Conservation (phyloP, 768 basidiomycete species). For the Rhizopogon rudus region DNA sequence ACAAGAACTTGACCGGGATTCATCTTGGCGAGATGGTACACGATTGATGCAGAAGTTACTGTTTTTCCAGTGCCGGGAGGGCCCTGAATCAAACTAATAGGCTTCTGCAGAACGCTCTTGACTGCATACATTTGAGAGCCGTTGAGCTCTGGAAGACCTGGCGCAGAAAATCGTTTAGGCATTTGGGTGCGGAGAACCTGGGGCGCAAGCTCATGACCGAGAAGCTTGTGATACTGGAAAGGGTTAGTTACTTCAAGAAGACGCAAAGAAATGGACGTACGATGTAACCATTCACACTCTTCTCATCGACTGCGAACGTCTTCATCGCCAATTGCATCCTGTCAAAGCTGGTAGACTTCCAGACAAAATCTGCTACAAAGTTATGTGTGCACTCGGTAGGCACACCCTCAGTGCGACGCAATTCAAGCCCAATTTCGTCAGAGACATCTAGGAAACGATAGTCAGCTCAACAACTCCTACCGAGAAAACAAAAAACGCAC, state of each 20-base stretch:
- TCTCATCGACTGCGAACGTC: constrained; percentile 98
- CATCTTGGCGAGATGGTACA: constrained; percentile 99
- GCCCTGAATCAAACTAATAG: constrained; percentile 95
- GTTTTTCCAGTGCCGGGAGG: constrained; percentile 99
- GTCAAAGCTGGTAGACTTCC: constrained; percentile 99
- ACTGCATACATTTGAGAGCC: constrained; percentile 99
- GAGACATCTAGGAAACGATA: constrained; percentile 70
- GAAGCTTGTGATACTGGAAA: constrained; percentile 90
- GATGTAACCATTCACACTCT: constrained; percentile 98
- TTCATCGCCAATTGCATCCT: constrained; percentile 99
- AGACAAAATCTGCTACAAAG: constrained; percentile 98
- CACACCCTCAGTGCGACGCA: constrained; percentile 86
- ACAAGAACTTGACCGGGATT: constrained; percentile 99
- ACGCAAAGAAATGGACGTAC: constrained; percentile 41
- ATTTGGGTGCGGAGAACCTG: constrained; percentile 87
- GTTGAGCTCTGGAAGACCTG: constrained; percentile 95
- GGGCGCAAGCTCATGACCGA: constrained; percentile 96
- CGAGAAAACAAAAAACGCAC: constrained; percentile 41
- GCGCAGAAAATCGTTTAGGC: constrained; percentile 97
- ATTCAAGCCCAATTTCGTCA: constrained; percentile 94
- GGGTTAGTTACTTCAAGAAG: constrained; percentile 5
- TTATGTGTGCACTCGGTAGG: constrained; percentile 92
- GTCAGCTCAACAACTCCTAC: constrained; percentile 4
- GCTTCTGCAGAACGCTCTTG: constrained; percentile 98
- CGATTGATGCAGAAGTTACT: constrained; percentile 97